Evolutionary conservation across 2,329 filamentous ascomycete genomes (phyloP).

Genomic region (Ascomycota sp.): DNA sequence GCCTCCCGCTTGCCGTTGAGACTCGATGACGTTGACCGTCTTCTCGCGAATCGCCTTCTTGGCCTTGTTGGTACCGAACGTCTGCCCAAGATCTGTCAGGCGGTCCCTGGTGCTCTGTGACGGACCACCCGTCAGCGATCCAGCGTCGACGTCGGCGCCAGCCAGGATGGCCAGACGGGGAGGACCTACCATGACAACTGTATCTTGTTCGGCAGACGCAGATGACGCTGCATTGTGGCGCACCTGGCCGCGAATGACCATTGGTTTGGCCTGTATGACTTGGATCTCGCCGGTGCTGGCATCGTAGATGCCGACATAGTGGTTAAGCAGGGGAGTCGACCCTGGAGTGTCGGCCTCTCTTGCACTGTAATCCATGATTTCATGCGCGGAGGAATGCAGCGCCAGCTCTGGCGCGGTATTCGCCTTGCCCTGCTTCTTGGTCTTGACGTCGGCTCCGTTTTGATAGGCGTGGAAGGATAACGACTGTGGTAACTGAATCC

Average conservation of each 20-base stretch:
- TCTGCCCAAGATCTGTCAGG: conserved; percentile 49
- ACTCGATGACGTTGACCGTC: conserved; percentile 49
- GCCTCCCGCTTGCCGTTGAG: conserved; percentile 15
- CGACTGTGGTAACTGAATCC: conserved; percentile 14
- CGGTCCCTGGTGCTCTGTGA: conserved; percentile 36
- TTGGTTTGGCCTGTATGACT: conserved; percentile 42
- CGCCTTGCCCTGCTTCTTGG: conserved; percentile 19
- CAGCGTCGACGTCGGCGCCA: too few relatives aligned
- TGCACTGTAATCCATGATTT: conserved; percentile 37
- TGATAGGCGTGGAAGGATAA: conserved; percentile 28
- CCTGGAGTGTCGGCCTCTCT: conserved; percentile 21
- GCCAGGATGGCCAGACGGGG: too few relatives aligned
- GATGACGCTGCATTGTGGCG: conserved; percentile 28
- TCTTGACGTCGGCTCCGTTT: conserved; percentile 14
- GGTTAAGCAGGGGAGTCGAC: conserved; percentile 25
- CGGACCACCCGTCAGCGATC: too few relatives aligned
- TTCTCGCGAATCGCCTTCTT: conserved; percentile 54
- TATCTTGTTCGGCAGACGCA: too few relatives aligned
- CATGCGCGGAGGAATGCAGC: conserved; percentile 35
- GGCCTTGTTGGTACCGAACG: conserved; percentile 73
- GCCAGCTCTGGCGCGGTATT: conserved; percentile 27
- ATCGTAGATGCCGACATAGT: conserved; percentile 46
- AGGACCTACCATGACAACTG: too few relatives aligned
- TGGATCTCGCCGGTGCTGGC: conserved; percentile 36
- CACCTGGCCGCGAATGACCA: conserved; percentile 37